Percentiles rank a stretch among this genome's conserved stretches.
phyloP scores from a whole-genome alignment of 225 moss, liverwort and hornwort species.

The Rhytidiadelphus loreus region DNA sequence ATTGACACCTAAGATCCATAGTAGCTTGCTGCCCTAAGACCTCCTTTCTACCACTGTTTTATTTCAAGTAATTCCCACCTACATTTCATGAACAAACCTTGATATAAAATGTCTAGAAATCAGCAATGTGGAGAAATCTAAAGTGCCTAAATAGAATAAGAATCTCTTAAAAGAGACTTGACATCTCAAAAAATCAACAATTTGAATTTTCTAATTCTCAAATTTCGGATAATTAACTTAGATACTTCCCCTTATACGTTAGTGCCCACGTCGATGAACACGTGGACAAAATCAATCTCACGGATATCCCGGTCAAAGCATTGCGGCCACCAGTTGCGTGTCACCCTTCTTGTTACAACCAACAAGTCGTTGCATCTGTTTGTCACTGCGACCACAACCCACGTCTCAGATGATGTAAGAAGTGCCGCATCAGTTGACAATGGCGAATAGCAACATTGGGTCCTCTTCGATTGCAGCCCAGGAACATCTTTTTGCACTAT shows the following conservation, averaged over 20 bases:
- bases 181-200: neutral
- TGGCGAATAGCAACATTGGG: neutral
- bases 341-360: neutral
- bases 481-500: no score
- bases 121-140: neutral
- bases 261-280: neutral
- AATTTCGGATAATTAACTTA: neutral
- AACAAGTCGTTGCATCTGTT: neutral
- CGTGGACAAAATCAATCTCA: neutral
- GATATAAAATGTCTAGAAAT: neutral
- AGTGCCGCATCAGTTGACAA: neutral
- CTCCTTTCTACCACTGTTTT: neutral
- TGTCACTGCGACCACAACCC: neutral
- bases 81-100: neutral
- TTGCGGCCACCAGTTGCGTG: neutral
- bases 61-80: neutral
- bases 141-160: neutral
- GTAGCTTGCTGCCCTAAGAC: neutral
- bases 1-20: fast-evolving
- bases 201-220: neutral
- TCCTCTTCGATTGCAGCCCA: neutral
- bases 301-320: no score
- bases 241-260: neutral
- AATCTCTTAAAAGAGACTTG: neutral
- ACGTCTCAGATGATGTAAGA: neutral